Base-by-base conservation (phyloP, 257 asterid genomes). In the Gardenia jasminoides region DNA sequence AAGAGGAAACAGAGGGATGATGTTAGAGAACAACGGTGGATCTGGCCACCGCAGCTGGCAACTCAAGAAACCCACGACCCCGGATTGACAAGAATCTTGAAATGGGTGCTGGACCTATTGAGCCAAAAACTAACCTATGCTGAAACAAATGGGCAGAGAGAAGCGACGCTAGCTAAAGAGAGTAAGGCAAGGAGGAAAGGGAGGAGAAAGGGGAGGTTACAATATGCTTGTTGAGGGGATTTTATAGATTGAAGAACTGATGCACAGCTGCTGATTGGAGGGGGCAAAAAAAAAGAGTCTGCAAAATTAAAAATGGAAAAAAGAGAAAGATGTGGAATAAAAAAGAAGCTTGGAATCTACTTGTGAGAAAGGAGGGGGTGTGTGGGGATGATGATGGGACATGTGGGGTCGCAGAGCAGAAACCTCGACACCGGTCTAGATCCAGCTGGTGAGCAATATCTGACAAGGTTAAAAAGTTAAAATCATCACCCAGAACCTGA, bases 391-490 rank as follows among this genome's bases (percentile, higher is more conserved):
- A 76, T 75, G 92, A 87, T 87, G 89, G 88, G 88, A 90, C 94
- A 87, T 87, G 92, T 87, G 87, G 85, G 89, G 88, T 81, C 83
- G 86, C 81, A 47, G 0, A 41, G 15, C 47, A 83, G 89, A 82
- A 73, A 79, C 78, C 83, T 81, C 87, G 86, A 73, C 80, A 85
- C 75, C 90, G 87, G 83, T 72, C 78, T 70, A 76, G 43, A 70
- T 79, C 86, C 90, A 88, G 92, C 94, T 88, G 93, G 84, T 85
- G 30, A 77, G 85, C 97, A 90, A 84, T 88, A 82, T 80, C 54
- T 80, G 52, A 36, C 67, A 58, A 20, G 75, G 67, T 39, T 16
- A 50, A 59, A 36, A 24, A 59, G 31, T 22, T 2, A 26, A 39
- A 64, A 3, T 16, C 50, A 43, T 68, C 52, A 68, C 47, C 30